phyloP scores from a whole-genome alignment of 148 eudicot genomes.

The Salicornia ramosissima region DNA sequence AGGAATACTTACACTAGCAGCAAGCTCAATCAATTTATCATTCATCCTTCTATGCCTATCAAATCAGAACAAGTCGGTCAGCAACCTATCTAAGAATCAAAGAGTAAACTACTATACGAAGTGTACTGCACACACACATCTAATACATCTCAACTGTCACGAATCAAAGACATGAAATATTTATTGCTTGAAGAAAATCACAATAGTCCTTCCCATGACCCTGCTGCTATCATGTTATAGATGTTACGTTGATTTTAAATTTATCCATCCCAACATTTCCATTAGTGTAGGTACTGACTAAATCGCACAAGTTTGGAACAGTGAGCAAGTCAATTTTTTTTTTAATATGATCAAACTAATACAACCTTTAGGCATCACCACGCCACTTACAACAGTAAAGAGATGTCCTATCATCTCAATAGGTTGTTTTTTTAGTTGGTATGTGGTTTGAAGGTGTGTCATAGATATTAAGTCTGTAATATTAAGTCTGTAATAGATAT shows the following conservation, averaged over 20 bases:
- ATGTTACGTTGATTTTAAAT: neutral
- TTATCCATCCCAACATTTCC: neutral
- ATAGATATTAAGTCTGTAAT: neutral
- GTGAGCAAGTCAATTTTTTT: neutral
- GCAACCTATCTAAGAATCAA: neutral
- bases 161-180: neutral
- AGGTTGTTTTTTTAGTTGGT: neutral
- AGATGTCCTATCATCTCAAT: neutral
- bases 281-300: neutral
- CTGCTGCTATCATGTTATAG: too few relatives aligned
- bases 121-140: neutral
- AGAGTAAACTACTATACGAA: neutral
- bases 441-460: neutral
- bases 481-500: constrained; percentile 58
- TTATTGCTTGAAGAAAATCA: neutral
- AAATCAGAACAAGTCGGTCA: neutral
- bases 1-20: constrained; percentile 41
- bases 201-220: neutral
- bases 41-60: constrained; percentile 57
- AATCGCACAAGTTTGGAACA: neutral
- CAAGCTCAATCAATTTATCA: constrained; percentile 43
- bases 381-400: neutral
- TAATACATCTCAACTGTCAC: neutral
- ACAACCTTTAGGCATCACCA: neutral
- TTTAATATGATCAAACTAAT: neutral